These are phyloP conservation scores for Clavariopsis aquatica DNA, from an alignment of 495 filamentous ascomycete genomes.

Conservation along the genomic window DNA sequence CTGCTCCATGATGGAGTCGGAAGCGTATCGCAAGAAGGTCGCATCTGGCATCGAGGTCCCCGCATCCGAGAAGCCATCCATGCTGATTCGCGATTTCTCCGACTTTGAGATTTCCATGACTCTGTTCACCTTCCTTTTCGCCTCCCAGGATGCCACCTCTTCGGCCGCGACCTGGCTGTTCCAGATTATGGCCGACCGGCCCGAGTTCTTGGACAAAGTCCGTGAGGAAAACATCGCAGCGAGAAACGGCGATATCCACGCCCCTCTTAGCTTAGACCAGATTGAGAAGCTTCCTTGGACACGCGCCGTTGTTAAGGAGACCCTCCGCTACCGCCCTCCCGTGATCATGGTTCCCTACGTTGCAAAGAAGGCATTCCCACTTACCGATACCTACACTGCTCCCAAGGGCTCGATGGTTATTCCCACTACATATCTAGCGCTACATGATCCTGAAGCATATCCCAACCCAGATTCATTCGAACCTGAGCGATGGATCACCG, in stretches of 20 bases:
- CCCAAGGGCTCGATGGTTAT: constrained; percentile 95
- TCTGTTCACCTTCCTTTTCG: constrained; percentile 96
- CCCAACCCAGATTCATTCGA: constrained; percentile 83
- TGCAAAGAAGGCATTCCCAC: constrained; percentile 92
- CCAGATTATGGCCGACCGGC: constrained; percentile 91
- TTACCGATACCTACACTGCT: constrained; percentile 82
- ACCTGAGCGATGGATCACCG: constrained; percentile 90
- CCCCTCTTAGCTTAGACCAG: constrained; percentile 74
- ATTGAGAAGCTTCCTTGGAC: constrained; percentile 89
- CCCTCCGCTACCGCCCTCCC: constrained; percentile 90
- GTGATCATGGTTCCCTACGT: constrained; percentile 98
- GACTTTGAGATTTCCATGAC: constrained; percentile 95
- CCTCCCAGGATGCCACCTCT: constrained; percentile 94
- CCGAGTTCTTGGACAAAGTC: constrained; percentile 84
- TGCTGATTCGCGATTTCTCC: constrained; percentile 80
- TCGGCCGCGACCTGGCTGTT: constrained; percentile 93
- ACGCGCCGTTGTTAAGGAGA: constrained; percentile 89
- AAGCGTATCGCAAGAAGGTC: constrained; percentile 71
- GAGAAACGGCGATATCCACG: constrained; percentile 73
- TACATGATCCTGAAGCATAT: constrained; percentile 93
- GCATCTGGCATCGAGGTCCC: constrained; percentile 68
- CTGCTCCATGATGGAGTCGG: constrained; percentile 77
- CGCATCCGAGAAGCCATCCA: constrained; percentile 72
- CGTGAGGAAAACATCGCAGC: constrained; percentile 85
- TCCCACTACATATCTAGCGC: constrained; percentile 83